Evolutionary conservation across 116 monocot genomes (phyloP), one percentile per base, ranked within the genome.

Genomic region (Thalassia testudinum): DNA sequence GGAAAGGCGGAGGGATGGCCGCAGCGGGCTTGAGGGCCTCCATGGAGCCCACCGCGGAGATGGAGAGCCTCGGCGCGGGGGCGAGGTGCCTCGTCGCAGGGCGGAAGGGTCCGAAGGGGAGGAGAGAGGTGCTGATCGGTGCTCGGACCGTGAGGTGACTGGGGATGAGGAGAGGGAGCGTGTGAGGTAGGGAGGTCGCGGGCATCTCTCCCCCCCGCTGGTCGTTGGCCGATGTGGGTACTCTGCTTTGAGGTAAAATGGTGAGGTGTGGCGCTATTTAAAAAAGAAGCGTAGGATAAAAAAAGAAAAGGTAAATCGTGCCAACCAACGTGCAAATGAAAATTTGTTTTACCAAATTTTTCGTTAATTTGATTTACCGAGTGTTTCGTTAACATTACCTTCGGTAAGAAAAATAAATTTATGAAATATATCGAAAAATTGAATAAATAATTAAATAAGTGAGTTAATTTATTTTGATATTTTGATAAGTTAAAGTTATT

Each of bases 1-100:
- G 95, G 15, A 72, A 79, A 26, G 95, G 95, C 56, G 82, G 82
- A 20, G 71, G 53, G 40, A 82, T 62, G 21, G 25, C 67, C 30
- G 30, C 30, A 3, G 10, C 10, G 10, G 30, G 30, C 30, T 34
- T 34, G 72, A 56, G 55, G 37, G 69, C 49, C 15, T 26, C 54
- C 1, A 50, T 61, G 47, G 66, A 26, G 30, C 14, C 40, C 42
- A 52, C 29, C 17, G 62, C 19, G 16, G 37, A 21, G 11, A 29
- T 66, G 17, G 66, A 29, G 7, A 37, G 23, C 25, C 49, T 26
- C 14, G 48, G 44, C 10, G 30, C 30, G 6, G 30, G 10, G 30
- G 10, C 10, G 30, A 3, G 30, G 30, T 10, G 30, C 30, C 19
- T 20, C 21, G 62, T 20, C 21, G 62, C 18, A 10, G 45, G 21